Evolutionary conservation across 352 stramenopile species (phyloP).

Genomic region (Phytophthora ramorum): DNA sequence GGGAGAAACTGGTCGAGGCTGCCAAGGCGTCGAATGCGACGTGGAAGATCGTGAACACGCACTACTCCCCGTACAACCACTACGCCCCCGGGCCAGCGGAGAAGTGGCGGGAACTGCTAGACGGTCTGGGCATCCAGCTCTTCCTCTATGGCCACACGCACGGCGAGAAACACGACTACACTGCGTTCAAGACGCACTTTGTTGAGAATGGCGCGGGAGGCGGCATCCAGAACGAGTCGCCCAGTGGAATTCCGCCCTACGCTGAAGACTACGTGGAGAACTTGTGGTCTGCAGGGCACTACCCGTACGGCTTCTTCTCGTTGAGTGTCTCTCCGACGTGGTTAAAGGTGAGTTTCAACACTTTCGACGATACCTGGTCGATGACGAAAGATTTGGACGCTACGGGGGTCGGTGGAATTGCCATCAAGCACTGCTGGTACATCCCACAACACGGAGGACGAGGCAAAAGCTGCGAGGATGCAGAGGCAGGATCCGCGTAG

Average conservation of each 20-base stretch:
- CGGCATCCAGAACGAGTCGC: conserved; percentile 76
- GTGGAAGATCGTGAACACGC: conserved; percentile 89
- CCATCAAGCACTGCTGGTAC: conserved; percentile 75
- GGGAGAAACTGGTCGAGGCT: conserved; percentile 54
- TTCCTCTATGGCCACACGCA: conserved; percentile 80
- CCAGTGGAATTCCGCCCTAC: conserved; percentile 69
- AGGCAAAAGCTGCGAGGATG: conserved; percentile 51
- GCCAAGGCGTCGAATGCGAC: conserved; percentile 70
- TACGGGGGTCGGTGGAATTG: conserved; percentile 62
- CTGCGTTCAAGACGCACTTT: conserved; percentile 71
- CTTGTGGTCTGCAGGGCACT: conserved; percentile 65
- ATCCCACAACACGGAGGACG: conserved; percentile 47
- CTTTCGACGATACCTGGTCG: conserved; percentile 68
- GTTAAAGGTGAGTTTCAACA: conserved; percentile 69
- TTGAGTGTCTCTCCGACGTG: conserved; percentile 65
- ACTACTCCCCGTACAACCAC: conserved; percentile 85
- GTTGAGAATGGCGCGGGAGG: conserved; percentile 81
- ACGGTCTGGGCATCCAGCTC: conserved; percentile 63
- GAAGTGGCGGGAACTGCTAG: conserved; percentile 63
- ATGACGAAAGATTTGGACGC: conserved; percentile 56
- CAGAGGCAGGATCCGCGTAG: conserved; percentile 22
- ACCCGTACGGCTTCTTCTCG: conserved; percentile 79
- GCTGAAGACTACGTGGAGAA: conserved; percentile 68
- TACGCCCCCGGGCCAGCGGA: conserved; percentile 56
- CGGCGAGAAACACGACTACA: conserved; percentile 79